These are phyloP conservation scores for Scleroderma bovista DNA, from an alignment of 768 basidiomycete species.

Conservation along the genomic window DNA sequence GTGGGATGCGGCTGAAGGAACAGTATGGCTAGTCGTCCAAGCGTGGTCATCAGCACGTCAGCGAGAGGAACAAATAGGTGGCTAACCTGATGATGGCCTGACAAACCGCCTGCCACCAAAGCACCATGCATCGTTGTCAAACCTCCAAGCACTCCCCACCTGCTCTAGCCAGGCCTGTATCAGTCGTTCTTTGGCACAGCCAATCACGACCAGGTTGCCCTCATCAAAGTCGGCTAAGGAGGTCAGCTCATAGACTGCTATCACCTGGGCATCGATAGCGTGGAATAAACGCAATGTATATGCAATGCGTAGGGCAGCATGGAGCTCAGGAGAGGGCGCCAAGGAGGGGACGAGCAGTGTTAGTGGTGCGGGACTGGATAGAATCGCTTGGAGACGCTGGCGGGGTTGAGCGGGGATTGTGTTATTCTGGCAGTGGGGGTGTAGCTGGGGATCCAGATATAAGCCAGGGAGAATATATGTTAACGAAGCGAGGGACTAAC, in stretches of 20 bases:
- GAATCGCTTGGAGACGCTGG: conserved; percentile 62
- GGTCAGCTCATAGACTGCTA: conserved; percentile 25
- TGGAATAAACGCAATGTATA: conserved; percentile 66
- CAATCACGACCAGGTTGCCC: conserved; percentile 59
- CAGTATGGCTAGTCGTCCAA: conserved; percentile 44
- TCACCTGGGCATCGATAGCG: conserved; percentile 63
- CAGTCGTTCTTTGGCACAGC: conserved; percentile 33
- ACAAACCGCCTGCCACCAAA: conserved; percentile 12
- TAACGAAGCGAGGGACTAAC: background rate
- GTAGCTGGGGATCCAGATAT: background rate
- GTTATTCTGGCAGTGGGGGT: background rate
- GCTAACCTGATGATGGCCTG: conserved; percentile 17
- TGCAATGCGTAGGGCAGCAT: conserved; percentile 59
- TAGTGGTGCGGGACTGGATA: conserved; percentile 50
- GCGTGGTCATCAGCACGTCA: background rate
- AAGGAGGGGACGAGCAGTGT: conserved; percentile 48
- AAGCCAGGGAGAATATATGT: conserved; percentile 1
- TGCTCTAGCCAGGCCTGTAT: conserved; percentile 28
- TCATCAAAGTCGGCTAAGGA: conserved; percentile 27
- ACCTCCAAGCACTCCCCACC: conserved; percentile 11
- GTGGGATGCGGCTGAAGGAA: conserved; percentile 14
- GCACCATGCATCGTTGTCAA: conserved; percentile 16
- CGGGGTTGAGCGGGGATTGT: conserved; percentile 24
- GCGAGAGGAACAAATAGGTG: background rate
- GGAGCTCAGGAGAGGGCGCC: conserved; percentile 32